Base-by-base conservation (phyloP, 345 rosid species). In the Euphorbia pulcherrima region DNA sequence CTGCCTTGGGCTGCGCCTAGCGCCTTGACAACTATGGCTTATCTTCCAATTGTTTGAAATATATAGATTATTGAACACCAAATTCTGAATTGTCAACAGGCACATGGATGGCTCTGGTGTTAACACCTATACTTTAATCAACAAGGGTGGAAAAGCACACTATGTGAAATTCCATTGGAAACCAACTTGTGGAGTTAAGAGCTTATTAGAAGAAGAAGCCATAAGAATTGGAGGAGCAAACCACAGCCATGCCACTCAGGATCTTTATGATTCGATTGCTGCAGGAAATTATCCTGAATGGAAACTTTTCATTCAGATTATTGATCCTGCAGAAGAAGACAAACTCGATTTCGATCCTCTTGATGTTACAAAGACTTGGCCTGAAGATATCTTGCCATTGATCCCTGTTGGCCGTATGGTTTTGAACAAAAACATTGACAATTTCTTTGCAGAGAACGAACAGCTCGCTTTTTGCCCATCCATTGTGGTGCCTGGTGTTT, bases 71-170 rank as follows among this genome's bases (percentile, higher is more conserved):
- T n/a, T n/a, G n/a, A n/a, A n/a, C n/a, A n/a, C n/a, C n/a, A n/a
- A n/a, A n/a, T n/a, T n/a, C 37, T 33, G 37, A 7, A 33, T 33
- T 33, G 37, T 6, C 14, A 7, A 75, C 67, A 59, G 78, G 17
- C 78, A 75, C 62, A 75, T 75, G 74, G 74, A 75, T 4, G 78
- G 78, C 23, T 75, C 60, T 10, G 78, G 78, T 66, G 74, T 75
- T 16, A 64, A 75, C 48, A 69, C 78, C 40, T 75, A 58, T 30
- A 75, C 68, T 9, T 64, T 75, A 17, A 44, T 70, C 70, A 75
- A 53, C 71, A 75, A 70, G 51, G 66, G 63, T 23, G 74, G 78
- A 30, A 70, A 65, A 39, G 71, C 54, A 14, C 54, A 20, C 18
- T 70, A 69, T 27, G 78, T 75, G 37, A 75, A 75, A 47, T 75